Evolutionary conservation across 179 eudicot species (phyloP), one percentile per base, ranked within the genome.

Genomic region (Pouteria campechiana): DNA sequence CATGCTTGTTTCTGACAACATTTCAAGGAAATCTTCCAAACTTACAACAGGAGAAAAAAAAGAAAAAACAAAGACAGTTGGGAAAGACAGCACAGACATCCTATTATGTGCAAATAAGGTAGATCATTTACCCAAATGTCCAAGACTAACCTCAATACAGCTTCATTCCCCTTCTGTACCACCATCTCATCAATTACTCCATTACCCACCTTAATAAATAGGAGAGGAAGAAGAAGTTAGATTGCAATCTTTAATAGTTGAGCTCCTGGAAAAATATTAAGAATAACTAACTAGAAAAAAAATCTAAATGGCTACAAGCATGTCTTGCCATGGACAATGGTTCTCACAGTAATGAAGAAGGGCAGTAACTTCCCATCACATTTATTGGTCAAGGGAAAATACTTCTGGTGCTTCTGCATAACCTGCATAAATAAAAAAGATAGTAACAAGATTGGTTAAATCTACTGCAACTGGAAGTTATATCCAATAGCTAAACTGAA

Each of bases 391-490:
- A 87, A 40, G 38, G 94, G 92, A 78, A 92, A 87, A 58, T 92
- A 92, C 42, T 87, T 92, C 67, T 92, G 99, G 72, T 92, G 99
- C 79, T 92, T 92, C 60, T 87, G 96, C 99, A 92, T 92, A 51
- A 92, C 99, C 99, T 92, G 64, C 74, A 69, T 10, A 17, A 47
- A 37, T 5, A 30, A 29, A 30, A 15, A 9, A 37, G 31, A 48
- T 24, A 12, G 7, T 24, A 17, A 32, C 30, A 48, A 14, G 1
- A 34, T 0, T 12, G 28, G 9, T 9, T 32, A 32, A 14, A 32
- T 2, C 52, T 21, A 47, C 25, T 23, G 31, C 8, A 12, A 12
- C 19, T 3, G 7, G 4, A 3, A 13, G 11, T 12, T n/a, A n/a
- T n/a, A n/a, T n/a, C n/a, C n/a, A n/a, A n/a, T n/a, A n/a, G n/a